phyloP scores from a whole-genome alignment of 78 protist genomes.

The Polysphondylium violaceum region DNA sequence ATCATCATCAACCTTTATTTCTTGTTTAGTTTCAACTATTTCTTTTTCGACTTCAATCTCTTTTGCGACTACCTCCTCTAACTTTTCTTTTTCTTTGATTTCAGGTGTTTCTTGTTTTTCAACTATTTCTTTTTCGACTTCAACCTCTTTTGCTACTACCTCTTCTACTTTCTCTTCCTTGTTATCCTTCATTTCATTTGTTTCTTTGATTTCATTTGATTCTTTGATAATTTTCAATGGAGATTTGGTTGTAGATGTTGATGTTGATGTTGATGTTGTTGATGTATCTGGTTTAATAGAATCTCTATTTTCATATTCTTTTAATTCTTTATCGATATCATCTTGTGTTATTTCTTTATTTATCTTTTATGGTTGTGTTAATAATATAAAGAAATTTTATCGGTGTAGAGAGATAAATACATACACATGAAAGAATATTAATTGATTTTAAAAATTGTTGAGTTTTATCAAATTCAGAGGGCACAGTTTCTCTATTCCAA shows the following conservation, averaged over 20 bases:
- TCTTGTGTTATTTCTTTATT: constrained; percentile 16
- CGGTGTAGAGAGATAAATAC: neutral
- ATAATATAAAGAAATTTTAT: neutral
- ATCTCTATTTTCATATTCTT: neutral
- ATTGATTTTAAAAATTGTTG: constrained; percentile 39
- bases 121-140: neutral
- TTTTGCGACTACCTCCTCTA: neutral
- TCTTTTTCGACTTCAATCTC: neutral
- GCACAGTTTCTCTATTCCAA: constrained; percentile 65
- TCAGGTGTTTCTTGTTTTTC: neutral
- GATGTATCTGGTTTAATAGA: neutral
- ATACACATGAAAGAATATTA: neutral
- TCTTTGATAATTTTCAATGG: neutral
- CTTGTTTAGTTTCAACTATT: neutral
- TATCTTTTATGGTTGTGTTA: neutral
- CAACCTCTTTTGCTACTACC: neutral
- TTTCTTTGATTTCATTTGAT: neutral
- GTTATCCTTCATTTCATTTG: neutral
- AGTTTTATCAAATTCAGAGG: constrained; percentile 16
- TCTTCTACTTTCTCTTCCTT: neutral
- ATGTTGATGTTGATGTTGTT: neutral
- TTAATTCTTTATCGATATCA: constrained; percentile 13
- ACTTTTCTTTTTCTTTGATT: neutral
- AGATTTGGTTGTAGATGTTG: neutral
- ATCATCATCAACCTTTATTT: neutral